These are phyloP conservation scores for Nakaseomyces kungkrabaensis DNA, from an alignment of 1,139 yeast species.

Conservation along the genomic window DNA sequence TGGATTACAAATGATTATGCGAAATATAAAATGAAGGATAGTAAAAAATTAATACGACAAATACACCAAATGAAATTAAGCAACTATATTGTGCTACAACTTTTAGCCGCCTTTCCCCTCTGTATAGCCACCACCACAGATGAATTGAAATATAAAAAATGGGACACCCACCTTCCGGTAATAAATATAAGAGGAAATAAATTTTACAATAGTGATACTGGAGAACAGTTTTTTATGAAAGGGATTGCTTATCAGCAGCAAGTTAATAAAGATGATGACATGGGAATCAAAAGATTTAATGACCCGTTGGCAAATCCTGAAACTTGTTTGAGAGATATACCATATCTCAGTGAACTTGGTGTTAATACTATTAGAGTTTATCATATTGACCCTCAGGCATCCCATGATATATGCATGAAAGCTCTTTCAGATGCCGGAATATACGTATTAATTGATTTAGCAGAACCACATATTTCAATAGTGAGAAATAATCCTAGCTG, in stretches of 20 bases:
- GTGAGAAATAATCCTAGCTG: constrained; percentile 42
- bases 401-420: constrained; percentile 48
- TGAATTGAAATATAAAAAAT: not conserved
- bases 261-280: constrained; percentile 30
- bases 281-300: constrained; percentile 34
- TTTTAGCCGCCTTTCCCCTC: not conserved
- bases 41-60: no score
- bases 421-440: constrained; percentile 45
- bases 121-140: not conserved
- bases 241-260: constrained; percentile 53
- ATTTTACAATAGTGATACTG: constrained; percentile 36
- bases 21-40: no score
- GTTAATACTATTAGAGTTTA: constrained; percentile 48
- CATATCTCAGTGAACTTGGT: constrained; percentile 38
- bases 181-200: constrained; percentile 39
- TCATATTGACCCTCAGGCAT: constrained; percentile 40
- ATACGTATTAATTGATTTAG: constrained; percentile 44
- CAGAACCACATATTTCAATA: constrained; percentile 45
- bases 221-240: constrained; percentile 44
- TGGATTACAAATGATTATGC: not conserved
- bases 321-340: constrained; percentile 44
- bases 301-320: constrained; percentile 44
- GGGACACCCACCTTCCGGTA: constrained; percentile 15
- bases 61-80: not conserved
- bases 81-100: not conserved